Evolutionary conservation across 2,329 filamentous ascomycete genomes (phyloP), one percentile per base, ranked within the genome.

Genomic region (Xylariales sp.): DNA sequence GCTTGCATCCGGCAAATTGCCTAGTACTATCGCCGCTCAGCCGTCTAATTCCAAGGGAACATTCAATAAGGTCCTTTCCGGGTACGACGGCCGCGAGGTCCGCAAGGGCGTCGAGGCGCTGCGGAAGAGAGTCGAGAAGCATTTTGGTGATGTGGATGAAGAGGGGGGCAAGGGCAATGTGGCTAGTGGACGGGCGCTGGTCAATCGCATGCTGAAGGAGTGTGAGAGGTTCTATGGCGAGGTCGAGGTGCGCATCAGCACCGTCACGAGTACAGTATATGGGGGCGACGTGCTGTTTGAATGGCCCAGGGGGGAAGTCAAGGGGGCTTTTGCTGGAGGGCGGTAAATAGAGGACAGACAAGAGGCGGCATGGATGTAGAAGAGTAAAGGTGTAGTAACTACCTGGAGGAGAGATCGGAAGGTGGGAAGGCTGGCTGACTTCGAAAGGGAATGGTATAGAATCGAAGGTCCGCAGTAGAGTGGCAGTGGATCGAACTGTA

Each of bases 111-210:
- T 95, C 51, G 88, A 95, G 55, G 78, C 87, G 40, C 72, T 97
- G 51, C 84, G 84, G 56, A 95, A 95, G 69, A 79, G 91, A 37
- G 87, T 97, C 1, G 91, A 97, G 66, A 98, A 97, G 69, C 91
- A 97, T 64, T 97, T 97, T 71, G 88, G 88, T 31, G 88, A 95
- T 51, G 86, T 83, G 4, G 88, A 94, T 52, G 86, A 46, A 15
- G n/a, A n/a, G n/a, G n/a, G n/a, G n/a, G n/a, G n/a, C n/a, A 38
- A 90, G 48, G 79, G 81, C 42, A 76, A 69, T 16, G 69, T 84
- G 40, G 84, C 79, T 53, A 68, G 70, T 37, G 69, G 69, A 25
- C 25, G 37, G 14, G 41, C 33, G 7, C 65, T 84, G 29, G 79
- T 82, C 18, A 63, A 63, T 38, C 73, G 75, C 57, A 77, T 84